A percentile compares a stretch with the other conserved stretches of the same genome.
Evolutionary conservation across 371 early-diverging fungal genomes (phyloP).

Genomic region (Capillidium rhysosporum): DNA sequence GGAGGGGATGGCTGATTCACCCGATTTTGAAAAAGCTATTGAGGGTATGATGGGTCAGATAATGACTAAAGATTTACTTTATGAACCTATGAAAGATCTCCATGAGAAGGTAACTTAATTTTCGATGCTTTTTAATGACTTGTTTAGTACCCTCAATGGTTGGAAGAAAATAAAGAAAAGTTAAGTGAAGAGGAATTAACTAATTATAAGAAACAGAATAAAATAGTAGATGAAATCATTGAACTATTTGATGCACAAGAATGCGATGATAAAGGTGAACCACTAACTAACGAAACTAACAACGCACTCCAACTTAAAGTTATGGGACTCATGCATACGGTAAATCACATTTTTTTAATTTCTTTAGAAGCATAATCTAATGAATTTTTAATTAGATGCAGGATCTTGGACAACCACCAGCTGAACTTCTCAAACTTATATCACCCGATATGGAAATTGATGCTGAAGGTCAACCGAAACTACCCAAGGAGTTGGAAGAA

Average conservation of each 20-base stretch:
- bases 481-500: conserved; percentile 17
- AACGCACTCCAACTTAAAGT: conserved; percentile 42
- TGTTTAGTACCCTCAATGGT: conserved; percentile 63
- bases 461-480: conserved; percentile 45
- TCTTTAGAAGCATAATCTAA: not conserved
- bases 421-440: conserved; percentile 63
- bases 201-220: conserved; percentile 51
- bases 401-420: conserved; percentile 84
- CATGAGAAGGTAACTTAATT: conserved; percentile 28
- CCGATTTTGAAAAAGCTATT: conserved; percentile 66
- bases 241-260: conserved; percentile 37
- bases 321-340: conserved; percentile 72
- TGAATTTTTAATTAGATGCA: conserved; percentile 46
- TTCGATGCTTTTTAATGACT: not conserved
- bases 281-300: conserved; percentile 27
- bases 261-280: conserved; percentile 13
- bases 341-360: conserved; percentile 11
- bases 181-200: conserved; percentile 39
- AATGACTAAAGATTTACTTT: conserved; percentile 76
- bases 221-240: conserved; percentile 51
- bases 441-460: conserved; percentile 74
- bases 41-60: conserved; percentile 77
- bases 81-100: conserved; percentile 85
- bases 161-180: conserved; percentile 46
- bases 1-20: conserved; percentile 54